Conservation (phyloP, 495 filamentous ascomycete genomes). For the Aspergillus cristatus region DNA sequence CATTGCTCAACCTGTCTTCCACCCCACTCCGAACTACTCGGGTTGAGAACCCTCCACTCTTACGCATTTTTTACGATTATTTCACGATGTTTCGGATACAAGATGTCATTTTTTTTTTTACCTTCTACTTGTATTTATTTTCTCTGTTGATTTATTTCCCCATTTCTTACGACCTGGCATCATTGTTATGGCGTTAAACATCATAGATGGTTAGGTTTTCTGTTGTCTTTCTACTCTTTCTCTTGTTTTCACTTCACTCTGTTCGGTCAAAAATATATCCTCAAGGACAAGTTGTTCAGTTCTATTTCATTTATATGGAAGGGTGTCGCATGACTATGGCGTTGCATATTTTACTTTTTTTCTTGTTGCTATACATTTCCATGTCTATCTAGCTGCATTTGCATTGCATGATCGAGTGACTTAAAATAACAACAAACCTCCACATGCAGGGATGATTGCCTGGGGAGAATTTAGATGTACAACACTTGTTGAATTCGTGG, state of each 20-base stretch:
- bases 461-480: too few relatives aligned
- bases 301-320: too few relatives aligned
- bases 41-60: conserved; percentile 10
- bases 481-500: too few relatives aligned
- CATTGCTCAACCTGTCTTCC: conserved; percentile 20
- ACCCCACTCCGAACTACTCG: conserved; percentile 30
- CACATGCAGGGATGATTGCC: too few relatives aligned
- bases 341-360: conserved; percentile 12
- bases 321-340: conserved; percentile 17
- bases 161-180: conserved; percentile 11
- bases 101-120: conserved; percentile 9
- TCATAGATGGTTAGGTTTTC: conserved; percentile 16
- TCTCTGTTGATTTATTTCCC: conserved; percentile 5
- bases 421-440: conserved; percentile 6
- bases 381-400: conserved; percentile 6
- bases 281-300: conserved; percentile 4
- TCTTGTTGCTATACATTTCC: conserved; percentile 2
- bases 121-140: conserved; percentile 5
- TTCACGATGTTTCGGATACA: conserved; percentile 18
- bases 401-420: conserved; percentile 23
- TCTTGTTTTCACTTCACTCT: conserved; percentile 5
- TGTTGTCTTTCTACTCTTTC: neutral
- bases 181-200: conserved; percentile 25
- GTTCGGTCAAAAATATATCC: conserved; percentile 6
- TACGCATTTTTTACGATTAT: conserved; percentile 12